Base-by-base conservation (phyloP, 352 stramenopile species). In the Globisporangium cystogenes region DNA sequence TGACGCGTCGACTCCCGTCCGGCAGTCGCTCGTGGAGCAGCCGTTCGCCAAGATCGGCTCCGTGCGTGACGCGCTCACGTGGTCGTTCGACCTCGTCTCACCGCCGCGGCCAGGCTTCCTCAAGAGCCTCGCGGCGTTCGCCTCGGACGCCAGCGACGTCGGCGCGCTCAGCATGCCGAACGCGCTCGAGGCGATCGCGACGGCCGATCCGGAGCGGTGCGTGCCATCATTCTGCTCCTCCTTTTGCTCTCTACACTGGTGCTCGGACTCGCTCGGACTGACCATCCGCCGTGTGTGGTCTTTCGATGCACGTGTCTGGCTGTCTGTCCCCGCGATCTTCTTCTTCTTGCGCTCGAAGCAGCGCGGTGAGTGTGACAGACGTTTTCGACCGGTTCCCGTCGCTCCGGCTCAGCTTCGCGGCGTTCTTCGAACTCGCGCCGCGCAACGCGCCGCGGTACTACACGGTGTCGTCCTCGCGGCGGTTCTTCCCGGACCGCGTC, bases 391-490 rank as follows among this genome's bases (percentile, higher is more conserved):
- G 62, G 11, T 90, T 86, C 48, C 68, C 77, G 29, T 94, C 84
- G 3, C 29, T 93, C 43, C 68, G 58, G 4, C 50, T 93, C 23
- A 79, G 70, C 40, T 90, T 91, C 37, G 52, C 51, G 4, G 72
- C 69, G 35, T 88, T 92, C 58, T 78, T 87, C 52, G 74, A 89
- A 51, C 60, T 91, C 21, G 82, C 70, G 7, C 79, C 84, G 15
- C 49, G 60, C 26, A 90, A 90, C 55, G 63, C 74, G 0, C 70
- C 80, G 18, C 70, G 84, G 12, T 90, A 91, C 53, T 94, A 94
- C 70, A 93, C 82, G 7, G 70, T 94, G 14, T 91, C 84, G 29
- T 94, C 84, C 2, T 94, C 84, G 44, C 68, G 80, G 10, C 64
- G 64, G n/a, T 73, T 77, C 44, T 63, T 65, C 27, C 74, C 72